These are phyloP conservation scores for Erodium texanum DNA, from an alignment of 441 rosid genomes.

Conservation along the genomic window DNA sequence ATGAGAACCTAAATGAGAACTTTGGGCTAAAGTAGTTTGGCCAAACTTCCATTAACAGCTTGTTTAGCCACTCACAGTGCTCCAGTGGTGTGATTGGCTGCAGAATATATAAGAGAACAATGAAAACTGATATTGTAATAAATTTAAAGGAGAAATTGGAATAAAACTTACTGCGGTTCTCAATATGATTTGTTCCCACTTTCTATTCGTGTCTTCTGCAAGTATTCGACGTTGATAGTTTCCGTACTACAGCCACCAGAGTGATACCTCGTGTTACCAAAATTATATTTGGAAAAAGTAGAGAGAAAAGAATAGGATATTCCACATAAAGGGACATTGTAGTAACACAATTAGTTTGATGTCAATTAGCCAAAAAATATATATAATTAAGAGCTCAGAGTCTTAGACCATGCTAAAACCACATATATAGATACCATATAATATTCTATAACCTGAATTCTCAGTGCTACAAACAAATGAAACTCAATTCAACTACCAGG, in stretches of 20 bases:
- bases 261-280: neutral
- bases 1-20: conserved; percentile 57
- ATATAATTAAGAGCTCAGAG: too few species aligned
- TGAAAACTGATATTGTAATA: conserved; percentile 9
- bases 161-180: conserved; percentile 41
- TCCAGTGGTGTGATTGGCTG: conserved; percentile 86
- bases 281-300: neutral
- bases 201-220: conserved; percentile 77
- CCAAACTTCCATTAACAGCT: conserved; percentile 80
- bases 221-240: conserved; percentile 51
- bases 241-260: conserved; percentile 42
- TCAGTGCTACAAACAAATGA: neutral
- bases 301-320: neutral
- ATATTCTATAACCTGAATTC: neutral
- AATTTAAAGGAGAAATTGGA: conserved; percentile 10
- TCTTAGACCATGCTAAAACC: neutral
- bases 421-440: too few species aligned
- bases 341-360: neutral
- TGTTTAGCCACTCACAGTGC: conserved; percentile 93
- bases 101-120: conserved; percentile 12
- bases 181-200: conserved; percentile 60
- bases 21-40: conserved; percentile 53
- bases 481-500: neutral
- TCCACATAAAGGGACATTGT: neutral
- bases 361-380: neutral